phyloP scores from a whole-genome alignment of 1,139 yeast species.

The Debaryomycetaceae sp. region DNA sequence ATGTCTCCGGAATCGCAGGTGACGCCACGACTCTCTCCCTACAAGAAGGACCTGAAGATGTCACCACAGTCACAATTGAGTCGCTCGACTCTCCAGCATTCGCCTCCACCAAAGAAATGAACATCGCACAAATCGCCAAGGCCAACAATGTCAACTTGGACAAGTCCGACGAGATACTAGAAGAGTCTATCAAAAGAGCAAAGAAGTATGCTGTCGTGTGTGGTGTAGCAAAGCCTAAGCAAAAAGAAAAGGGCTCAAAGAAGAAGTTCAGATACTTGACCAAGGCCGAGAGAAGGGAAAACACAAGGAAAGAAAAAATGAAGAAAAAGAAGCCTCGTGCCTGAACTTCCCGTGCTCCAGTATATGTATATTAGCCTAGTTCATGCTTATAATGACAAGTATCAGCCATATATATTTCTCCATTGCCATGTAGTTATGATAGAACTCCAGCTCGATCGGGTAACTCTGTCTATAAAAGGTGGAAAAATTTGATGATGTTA shows the following conservation, averaged over 20 bases:
- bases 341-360: neutral
- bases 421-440: neutral
- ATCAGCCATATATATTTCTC: neutral
- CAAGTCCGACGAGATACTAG: constrained; percentile 57
- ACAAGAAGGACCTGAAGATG: constrained; percentile 26
- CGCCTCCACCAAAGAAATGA: constrained; percentile 25
- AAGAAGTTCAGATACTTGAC: constrained; percentile 86
- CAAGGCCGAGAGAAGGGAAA: constrained; percentile 70
- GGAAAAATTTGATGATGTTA: neutral
- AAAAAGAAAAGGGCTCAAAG: constrained; percentile 42
- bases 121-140: constrained; percentile 53
- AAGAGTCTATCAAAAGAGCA: constrained; percentile 64
- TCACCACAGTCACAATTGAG: constrained; percentile 60
- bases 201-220: constrained; percentile 67
- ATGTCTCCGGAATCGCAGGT: constrained; percentile 27
- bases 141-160: constrained; percentile 61
- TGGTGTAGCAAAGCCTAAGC: constrained; percentile 45
- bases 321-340: constrained; percentile 14
- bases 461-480: neutral
- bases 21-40: constrained; percentile 9
- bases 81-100: constrained; percentile 47
- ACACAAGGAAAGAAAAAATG: constrained; percentile 55
- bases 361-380: neutral
- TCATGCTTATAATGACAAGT: neutral
- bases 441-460: neutral